Conservation (phyloP, 345 rosid species). For the Heritiera fomes region DNA sequence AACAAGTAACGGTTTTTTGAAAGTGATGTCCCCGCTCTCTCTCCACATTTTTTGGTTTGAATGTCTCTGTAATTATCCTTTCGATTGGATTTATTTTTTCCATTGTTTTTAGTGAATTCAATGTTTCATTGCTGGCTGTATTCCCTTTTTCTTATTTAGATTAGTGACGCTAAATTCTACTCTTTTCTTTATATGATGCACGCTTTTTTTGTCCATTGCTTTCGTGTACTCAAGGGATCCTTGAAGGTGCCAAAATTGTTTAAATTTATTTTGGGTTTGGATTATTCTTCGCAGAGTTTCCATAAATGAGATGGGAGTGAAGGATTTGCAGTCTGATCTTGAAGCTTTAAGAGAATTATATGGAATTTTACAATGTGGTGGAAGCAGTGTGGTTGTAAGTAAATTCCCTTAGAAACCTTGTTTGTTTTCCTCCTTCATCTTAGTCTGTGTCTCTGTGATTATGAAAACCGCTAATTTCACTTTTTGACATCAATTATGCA, state of each 20-base stretch:
- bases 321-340: constrained; percentile 41
- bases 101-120: too few species aligned
- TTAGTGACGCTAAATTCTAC: too few species aligned
- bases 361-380: constrained; percentile 32
- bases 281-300: not conserved
- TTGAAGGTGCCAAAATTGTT: not conserved
- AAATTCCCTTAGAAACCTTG: constrained; percentile 17
- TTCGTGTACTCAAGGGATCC: too few species aligned
- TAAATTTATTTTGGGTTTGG: not conserved
- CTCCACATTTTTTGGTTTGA: too few species aligned
- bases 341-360: constrained; percentile 52
- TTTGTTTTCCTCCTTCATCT: not conserved
- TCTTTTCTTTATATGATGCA: too few species aligned
- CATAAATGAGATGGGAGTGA: constrained; percentile 33
- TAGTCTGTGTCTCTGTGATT: not conserved
- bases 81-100: too few species aligned
- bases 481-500: not conserved
- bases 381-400: constrained; percentile 38
- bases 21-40: too few species aligned
- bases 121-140: too few species aligned
- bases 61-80: too few species aligned
- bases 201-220: too few species aligned
- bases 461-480: not conserved
- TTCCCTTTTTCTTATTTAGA: too few species aligned
- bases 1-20: too few species aligned